Evolutionary conservation across 768 basidiomycete genomes (phyloP).

Genomic region (Mycena pura): DNA sequence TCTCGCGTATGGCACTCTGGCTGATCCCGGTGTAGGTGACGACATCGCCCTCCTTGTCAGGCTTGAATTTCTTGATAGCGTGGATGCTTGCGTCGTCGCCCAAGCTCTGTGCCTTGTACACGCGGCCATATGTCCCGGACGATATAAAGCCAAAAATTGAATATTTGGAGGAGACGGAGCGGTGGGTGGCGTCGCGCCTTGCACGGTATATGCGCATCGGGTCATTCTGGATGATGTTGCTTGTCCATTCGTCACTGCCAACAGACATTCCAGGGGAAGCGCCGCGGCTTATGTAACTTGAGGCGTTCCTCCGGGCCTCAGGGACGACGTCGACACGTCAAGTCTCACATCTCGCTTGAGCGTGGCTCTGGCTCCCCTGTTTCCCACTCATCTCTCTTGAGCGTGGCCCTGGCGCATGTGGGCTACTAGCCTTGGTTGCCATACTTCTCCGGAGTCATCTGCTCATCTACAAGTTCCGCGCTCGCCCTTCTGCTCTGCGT

Average conservation of each 20-base stretch:
- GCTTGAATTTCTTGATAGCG: slow-evolving; percentile 99
- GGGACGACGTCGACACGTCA: too few species aligned
- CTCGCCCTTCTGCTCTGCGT: too few species aligned
- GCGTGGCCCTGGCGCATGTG: too few species aligned
- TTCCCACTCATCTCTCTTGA: too few species aligned
- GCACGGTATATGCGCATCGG: slow-evolving; percentile 88
- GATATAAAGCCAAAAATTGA: slow-evolving; percentile 96
- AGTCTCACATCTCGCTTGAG: too few species aligned
- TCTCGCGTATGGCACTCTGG: slow-evolving; percentile 97
- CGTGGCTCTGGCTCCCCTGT: too few species aligned
- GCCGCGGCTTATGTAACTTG: too few species aligned
- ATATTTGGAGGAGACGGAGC: slow-evolving; percentile 82
- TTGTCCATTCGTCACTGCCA: slow-evolving; percentile 47
- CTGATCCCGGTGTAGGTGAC: slow-evolving; percentile 96
- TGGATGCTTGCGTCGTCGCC: slow-evolving; percentile 76
- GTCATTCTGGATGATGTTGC: slow-evolving; percentile 63
- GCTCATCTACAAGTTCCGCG: too few species aligned
- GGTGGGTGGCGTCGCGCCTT: slow-evolving; percentile 73
- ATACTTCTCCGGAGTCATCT: too few species aligned
- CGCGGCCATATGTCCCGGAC: slow-evolving; percentile 97
- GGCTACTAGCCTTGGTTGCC: too few species aligned
- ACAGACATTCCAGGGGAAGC: slow-evolving; percentile 18
- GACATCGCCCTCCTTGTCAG: slow-evolving; percentile 98
- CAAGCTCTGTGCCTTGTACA: slow-evolving; percentile 91
- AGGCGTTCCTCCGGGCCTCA: too few species aligned